Conservation (phyloP, 1,284 basidiomycete species). For the Microbotryum saponariae region DNA sequence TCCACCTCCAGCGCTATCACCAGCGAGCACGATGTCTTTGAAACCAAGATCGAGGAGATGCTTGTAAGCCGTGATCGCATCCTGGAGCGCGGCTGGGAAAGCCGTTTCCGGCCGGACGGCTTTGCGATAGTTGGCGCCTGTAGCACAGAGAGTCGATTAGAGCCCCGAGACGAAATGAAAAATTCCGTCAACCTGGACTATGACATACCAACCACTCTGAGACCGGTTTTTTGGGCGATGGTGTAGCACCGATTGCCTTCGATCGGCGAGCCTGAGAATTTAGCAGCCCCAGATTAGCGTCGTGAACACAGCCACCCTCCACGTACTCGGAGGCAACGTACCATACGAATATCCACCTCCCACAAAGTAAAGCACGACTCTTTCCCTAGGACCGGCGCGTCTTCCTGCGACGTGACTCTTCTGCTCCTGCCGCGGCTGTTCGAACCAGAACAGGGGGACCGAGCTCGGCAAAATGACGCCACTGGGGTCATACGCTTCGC, state of each 20-base stretch:
- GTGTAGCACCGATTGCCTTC: conserved; percentile 31
- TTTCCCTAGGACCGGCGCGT: conserved; percentile 2
- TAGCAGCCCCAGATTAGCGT: not conserved
- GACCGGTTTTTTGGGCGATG: conserved; percentile 20
- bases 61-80: conserved; percentile 30
- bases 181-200: too few species aligned
- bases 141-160: not conserved
- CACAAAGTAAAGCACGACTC: conserved; percentile 31
- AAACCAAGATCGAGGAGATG: conserved; percentile 31
- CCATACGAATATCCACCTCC: conserved; percentile 30
- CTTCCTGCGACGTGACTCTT: not conserved
- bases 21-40: conserved; percentile 28
- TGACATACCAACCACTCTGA: conserved; percentile 19
- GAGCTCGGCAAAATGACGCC: conserved; percentile 7
- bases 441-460: conserved; percentile 34
- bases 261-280: conserved; percentile 19
- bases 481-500: conserved; percentile 19
- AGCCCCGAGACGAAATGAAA: not conserved
- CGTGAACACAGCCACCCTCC: not conserved
- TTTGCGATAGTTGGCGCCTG: conserved; percentile 34
- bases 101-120: conserved; percentile 6
- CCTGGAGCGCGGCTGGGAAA: conserved; percentile 32
- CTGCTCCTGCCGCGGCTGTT: conserved; percentile 4
- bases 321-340: not conserved
- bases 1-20: conserved; percentile 31